Conservation (phyloP, 2,329 filamentous ascomycete genomes). For the Fusarium graminum region DNA sequence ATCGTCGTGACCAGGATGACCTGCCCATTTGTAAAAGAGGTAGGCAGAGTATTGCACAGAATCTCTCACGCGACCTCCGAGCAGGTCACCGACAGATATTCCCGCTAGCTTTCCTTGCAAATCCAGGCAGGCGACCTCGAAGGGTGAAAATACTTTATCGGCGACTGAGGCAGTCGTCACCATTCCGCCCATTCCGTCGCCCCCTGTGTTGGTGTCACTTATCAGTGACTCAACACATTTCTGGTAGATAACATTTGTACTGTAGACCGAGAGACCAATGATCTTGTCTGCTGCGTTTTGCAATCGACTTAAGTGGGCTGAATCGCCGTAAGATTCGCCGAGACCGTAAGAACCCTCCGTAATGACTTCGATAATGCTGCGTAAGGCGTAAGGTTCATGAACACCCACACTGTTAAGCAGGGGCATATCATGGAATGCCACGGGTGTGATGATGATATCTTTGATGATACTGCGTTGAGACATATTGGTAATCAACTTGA, state of each 20-base stretch:
- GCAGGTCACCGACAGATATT: conserved; percentile 55
- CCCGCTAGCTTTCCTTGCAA: conserved; percentile 58
- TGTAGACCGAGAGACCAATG: conserved; percentile 56
- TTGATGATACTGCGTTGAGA: conserved; percentile 50
- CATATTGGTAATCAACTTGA: conserved; percentile 42
- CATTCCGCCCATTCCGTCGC: conserved; percentile 70
- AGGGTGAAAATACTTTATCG: conserved; percentile 59
- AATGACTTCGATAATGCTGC: conserved; percentile 58
- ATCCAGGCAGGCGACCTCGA: conserved; percentile 59
- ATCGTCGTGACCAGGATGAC: conserved; percentile 56
- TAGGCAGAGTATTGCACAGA: conserved; percentile 59
- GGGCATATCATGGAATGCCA: conserved; percentile 61
- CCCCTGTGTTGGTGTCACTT: conserved; percentile 61
- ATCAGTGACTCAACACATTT: conserved; percentile 82
- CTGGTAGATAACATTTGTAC: conserved; percentile 87
- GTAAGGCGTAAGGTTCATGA: conserved; percentile 58
- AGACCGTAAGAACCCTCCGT: conserved; percentile 55
- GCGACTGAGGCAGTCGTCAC: conserved; percentile 57
- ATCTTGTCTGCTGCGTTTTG: conserved; percentile 50
- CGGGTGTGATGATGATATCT: conserved; percentile 58
- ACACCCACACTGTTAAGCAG: conserved; percentile 60
- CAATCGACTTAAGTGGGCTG: conserved; percentile 54
- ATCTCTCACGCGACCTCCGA: conserved; percentile 57
- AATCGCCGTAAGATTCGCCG: conserved; percentile 59
- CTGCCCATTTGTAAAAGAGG: conserved; percentile 59